These are phyloP conservation scores for Podospora tetraspora DNA, from an alignment of 495 filamentous ascomycete genomes.

Conservation along the genomic window DNA sequence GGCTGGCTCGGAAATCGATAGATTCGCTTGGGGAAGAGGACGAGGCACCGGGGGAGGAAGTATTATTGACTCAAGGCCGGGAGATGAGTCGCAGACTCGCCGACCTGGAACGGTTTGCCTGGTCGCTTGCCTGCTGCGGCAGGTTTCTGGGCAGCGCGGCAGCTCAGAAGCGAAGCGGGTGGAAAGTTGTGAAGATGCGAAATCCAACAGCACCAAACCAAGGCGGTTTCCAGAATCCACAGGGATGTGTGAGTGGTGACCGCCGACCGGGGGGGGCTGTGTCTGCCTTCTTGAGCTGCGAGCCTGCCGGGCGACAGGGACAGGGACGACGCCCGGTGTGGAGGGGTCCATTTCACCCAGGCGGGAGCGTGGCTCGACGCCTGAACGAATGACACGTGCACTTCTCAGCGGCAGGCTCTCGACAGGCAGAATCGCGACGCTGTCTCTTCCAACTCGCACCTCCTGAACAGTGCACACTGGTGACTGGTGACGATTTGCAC, in stretches of 20 bases:
- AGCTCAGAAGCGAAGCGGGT: slow-evolving; percentile 1
- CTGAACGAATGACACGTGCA: slow-evolving; percentile 12
- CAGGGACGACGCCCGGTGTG: not conserved
- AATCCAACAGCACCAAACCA: slow-evolving; percentile 6
- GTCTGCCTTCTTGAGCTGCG: not conserved
- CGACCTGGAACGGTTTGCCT: not conserved
- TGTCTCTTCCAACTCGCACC: not conserved
- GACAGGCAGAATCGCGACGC: slow-evolving; percentile 9
- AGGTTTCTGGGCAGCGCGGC: slow-evolving; percentile 8
- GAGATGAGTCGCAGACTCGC: slow-evolving; percentile 10
- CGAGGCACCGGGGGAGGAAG: not conserved
- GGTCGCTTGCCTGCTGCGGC: slow-evolving; percentile 8
- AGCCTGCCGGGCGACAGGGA: not conserved
- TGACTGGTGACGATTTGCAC: no score
- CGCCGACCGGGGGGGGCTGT: not conserved
- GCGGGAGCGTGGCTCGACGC: slow-evolving; percentile 7
- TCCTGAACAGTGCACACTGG: not conserved
- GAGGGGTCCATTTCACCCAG: not conserved
- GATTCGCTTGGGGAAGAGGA: not conserved
- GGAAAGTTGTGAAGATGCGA: not conserved
- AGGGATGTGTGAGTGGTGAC: not conserved
- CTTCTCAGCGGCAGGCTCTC: slow-evolving; percentile 3
- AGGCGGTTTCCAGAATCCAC: slow-evolving; percentile 1
- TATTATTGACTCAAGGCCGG: slow-evolving; percentile 7
- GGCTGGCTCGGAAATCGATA: not conserved